Evolutionary conservation across 441 rosid species (phyloP), one percentile per base, ranked within the genome.

Genomic region (Rhodomyrtus psidioides): DNA sequence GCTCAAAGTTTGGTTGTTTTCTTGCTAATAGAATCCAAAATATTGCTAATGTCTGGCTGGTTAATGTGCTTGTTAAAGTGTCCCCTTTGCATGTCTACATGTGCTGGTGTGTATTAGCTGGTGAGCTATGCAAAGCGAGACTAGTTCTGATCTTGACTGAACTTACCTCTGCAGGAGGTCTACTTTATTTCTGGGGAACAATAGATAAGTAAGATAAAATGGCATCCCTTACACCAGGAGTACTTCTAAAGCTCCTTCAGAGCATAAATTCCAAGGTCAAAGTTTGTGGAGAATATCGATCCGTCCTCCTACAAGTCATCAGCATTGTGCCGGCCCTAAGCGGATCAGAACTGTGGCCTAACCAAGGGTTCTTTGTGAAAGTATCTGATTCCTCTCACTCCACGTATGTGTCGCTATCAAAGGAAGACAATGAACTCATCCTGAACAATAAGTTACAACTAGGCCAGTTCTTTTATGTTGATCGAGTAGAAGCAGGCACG

Each of bases 341-440:
- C 1, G 99, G 99, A 84, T 92, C 95, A 28, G 98, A 96, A 83
- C 92, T 96, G 83, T 97, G 98, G 97, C 98, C 99, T 2, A 95
- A 97, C 87, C 98, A 94, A 87, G 99, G 98, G 12, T 97, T 96
- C 90, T 97, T 96, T 89, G 88, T 97, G 83, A 95, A 97, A 93
- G 95, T 96, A 16, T 97, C 98, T 1, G 99, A 97, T 87, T 96
- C 98, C 12, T 95, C 98, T 19, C 99, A 97, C 87, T 94, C 99
- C 9, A 94, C 98, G 0, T 97, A 97, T 6, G 94, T 91, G 74
- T 94, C 98, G 17, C 82, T 96, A 39, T 93, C 93, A 5, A 90
- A 88, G 83, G 96, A 97, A 87, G 99, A 95, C 91, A 96, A 92
- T 57, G 98, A 96, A 58, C 95, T 96, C 12, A 94, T 95, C 86